These are phyloP conservation scores for Cucurbitaria berberidis DNA, from an alignment of 2,329 filamentous ascomycete species.

Conservation along the genomic window DNA sequence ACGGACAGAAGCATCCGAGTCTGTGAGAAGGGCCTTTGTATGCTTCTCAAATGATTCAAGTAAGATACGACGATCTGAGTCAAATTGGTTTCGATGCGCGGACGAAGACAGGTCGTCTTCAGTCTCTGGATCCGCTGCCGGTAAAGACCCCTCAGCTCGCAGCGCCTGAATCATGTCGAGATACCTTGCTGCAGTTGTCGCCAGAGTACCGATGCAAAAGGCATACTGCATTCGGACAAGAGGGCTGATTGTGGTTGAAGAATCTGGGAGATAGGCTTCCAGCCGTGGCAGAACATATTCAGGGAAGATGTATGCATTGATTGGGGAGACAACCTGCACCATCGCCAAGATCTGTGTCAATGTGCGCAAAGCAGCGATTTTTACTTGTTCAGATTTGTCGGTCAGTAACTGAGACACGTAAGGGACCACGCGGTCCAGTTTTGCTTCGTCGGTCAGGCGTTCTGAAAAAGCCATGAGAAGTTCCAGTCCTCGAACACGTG, in stretches of 20 bases:
- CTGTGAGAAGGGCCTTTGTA: conserved; percentile 87
- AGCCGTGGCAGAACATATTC: conserved; percentile 69
- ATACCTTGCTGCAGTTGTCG: conserved; percentile 82
- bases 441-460: conserved; percentile 90
- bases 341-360: conserved; percentile 84
- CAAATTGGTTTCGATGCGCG: conserved; percentile 82
- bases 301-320: conserved; percentile 71
- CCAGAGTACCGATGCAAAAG: conserved; percentile 86
- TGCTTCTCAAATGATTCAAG: conserved; percentile 84
- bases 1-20: conserved; percentile 82
- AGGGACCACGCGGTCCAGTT: conserved; percentile 89
- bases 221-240: conserved; percentile 90
- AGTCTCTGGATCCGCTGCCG: conserved; percentile 76
- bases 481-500: conserved; percentile 87
- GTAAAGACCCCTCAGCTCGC: conserved; percentile 80
- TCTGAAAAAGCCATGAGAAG: conserved; percentile 91
- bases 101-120: conserved; percentile 74
- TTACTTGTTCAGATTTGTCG: conserved; percentile 83
- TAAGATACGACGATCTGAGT: conserved; percentile 82
- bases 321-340: conserved; percentile 82
- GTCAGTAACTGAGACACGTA: conserved; percentile 84
- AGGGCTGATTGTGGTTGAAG: conserved; percentile 58
- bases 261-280: conserved; percentile 62
- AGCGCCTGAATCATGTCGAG: conserved; percentile 90
- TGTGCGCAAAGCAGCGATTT: conserved; percentile 82